phyloP scores from a whole-genome alignment of 176 grass and related monocot genomes.

The Dactylis glomerata region DNA sequence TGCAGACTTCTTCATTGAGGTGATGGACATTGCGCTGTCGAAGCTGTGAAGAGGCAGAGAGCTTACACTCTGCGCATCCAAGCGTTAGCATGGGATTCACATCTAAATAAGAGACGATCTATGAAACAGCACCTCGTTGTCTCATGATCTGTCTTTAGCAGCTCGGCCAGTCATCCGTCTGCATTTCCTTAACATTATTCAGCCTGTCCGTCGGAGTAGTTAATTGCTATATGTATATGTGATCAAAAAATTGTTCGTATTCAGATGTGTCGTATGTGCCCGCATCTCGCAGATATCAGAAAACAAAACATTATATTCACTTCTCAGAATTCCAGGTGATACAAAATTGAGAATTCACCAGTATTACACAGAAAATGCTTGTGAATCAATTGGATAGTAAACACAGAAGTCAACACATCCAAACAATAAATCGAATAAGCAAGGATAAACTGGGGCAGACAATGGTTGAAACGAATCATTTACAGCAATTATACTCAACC shows the following conservation, averaged over 20 bases:
- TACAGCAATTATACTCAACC: constrained; percentile 23
- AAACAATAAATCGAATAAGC: neutral
- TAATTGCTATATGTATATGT: neutral
- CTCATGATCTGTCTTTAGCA: constrained; percentile 28
- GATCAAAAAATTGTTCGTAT: neutral
- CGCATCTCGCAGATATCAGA: neutral
- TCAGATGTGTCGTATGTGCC: neutral
- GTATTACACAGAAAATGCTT: neutral
- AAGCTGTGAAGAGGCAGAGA: constrained; percentile 66
- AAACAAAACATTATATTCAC: neutral
- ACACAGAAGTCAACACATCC: neutral
- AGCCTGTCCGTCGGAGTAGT: neutral
- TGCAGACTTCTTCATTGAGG: constrained; percentile 76
- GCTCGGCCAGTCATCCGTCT: neutral
- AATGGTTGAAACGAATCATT: constrained; percentile 1
- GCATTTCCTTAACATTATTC: neutral
- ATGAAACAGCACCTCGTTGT: constrained; percentile 87
- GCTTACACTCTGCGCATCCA: neutral
- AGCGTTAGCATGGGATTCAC: constrained; percentile 1
- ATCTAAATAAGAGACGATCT: constrained; percentile 49
- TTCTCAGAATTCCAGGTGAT: neutral
- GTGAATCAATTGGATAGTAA: neutral
- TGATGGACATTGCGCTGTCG: constrained; percentile 70
- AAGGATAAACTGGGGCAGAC: neutral
- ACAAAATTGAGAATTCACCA: neutral